Percentiles rank a stretch among this genome's conserved stretches.
phyloP scores from a whole-genome alignment of 805 yeast species.

The Candida dajiaensis region DNA sequence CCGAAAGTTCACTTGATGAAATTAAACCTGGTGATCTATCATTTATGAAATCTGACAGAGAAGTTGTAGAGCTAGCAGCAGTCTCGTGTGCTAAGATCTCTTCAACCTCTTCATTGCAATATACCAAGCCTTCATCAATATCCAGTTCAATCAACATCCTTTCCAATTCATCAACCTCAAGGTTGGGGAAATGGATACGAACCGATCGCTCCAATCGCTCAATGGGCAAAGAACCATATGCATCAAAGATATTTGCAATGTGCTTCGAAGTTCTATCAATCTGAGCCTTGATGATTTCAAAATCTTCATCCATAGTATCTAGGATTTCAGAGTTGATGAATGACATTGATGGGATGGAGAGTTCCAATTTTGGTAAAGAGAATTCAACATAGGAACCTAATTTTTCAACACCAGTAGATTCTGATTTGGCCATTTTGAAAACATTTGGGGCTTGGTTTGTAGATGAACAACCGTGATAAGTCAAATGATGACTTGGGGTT shows the following conservation, averaged over 20 bases:
- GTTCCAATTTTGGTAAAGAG: conserved; percentile 33
- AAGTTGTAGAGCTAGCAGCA: not conserved
- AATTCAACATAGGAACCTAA: conserved; percentile 58
- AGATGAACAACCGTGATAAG: conserved; percentile 21
- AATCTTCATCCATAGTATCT: conserved; percentile 30
- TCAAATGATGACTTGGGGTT: conserved; percentile 14
- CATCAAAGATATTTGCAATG: conserved; percentile 39
- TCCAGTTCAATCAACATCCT: conserved; percentile 51
- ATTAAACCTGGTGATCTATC: not conserved
- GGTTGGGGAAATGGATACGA: conserved; percentile 66
- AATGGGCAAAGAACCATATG: conserved; percentile 62
- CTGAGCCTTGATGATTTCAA: conserved; percentile 33
- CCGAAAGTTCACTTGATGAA: not conserved
- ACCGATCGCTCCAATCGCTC: conserved; percentile 38
- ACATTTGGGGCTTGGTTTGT: conserved; percentile 26
- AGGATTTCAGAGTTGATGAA: conserved; percentile 42
- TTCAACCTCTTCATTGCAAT: conserved; percentile 24
- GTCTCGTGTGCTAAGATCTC: conserved; percentile 1
- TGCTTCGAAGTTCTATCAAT: conserved; percentile 38
- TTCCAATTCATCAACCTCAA: conserved; percentile 55
- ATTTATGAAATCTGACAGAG: not conserved
- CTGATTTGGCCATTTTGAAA: conserved; percentile 30
- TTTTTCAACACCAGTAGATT: conserved; percentile 23
- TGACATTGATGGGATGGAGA: conserved; percentile 33
- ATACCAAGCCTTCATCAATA: conserved; percentile 51